phyloP scores from a whole-genome alignment of 1,284 basidiomycete species.

The Apiotrichum sp. region DNA sequence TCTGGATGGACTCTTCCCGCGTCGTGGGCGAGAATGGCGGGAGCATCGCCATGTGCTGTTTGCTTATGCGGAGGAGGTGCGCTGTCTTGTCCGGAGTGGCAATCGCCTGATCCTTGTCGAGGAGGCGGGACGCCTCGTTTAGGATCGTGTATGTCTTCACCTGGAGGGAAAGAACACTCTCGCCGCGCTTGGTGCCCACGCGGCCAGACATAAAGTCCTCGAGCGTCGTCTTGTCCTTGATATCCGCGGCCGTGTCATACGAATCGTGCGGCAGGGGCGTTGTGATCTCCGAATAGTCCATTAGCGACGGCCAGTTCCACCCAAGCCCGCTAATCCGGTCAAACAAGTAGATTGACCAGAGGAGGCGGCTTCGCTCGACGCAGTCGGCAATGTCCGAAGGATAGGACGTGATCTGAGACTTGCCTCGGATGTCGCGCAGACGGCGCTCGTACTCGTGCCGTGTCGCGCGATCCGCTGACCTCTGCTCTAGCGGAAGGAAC shows the following conservation, averaged over 20 bases:
- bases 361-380: slow-evolving; percentile 34
- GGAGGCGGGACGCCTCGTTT: slow-evolving; percentile 9
- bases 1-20: slow-evolving; percentile 10
- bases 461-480: slow-evolving; percentile 7
- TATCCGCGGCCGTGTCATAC: slow-evolving; percentile 21
- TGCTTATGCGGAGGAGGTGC: slow-evolving; percentile 18
- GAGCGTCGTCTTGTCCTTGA: slow-evolving; percentile 24
- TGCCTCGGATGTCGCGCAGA: slow-evolving; percentile 20
- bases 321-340: slow-evolving; percentile 18
- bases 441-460: slow-evolving; percentile 18
- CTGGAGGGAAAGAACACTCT: slow-evolving; percentile 15
- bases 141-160: slow-evolving; percentile 28
- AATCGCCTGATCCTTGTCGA: slow-evolving; percentile 2
- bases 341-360: slow-evolving; percentile 32
- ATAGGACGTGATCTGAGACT: slow-evolving; percentile 23
- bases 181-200: slow-evolving; percentile 6
- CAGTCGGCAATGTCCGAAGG: slow-evolving; percentile 21
- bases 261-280: slow-evolving; percentile 40
- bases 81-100: slow-evolving; percentile 18
- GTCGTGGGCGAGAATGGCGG: slow-evolving; percentile 6
- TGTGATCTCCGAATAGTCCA: slow-evolving; percentile 34
- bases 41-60: slow-evolving; percentile 23
- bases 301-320: slow-evolving; percentile 23
- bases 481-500: slow-evolving; percentile 13
- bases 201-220: slow-evolving; percentile 19